Evolutionary conservation across 768 basidiomycete species (phyloP).

Genomic region (Suillus lakei): DNA sequence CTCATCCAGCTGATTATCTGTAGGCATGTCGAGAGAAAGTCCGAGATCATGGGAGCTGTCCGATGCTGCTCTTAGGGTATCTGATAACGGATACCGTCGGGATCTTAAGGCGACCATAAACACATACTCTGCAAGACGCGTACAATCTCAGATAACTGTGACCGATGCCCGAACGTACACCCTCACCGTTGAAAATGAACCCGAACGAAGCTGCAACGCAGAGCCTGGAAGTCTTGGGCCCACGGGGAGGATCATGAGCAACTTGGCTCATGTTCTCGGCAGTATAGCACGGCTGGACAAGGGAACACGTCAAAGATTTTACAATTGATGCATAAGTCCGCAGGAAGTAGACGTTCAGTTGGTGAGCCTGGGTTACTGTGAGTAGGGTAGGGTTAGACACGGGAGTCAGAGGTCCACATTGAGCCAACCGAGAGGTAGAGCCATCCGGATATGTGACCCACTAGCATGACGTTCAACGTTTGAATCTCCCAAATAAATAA

Average conservation of each 20-base stretch:
- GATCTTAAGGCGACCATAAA: constrained; percentile 70
- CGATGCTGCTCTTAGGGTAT: constrained; percentile 28
- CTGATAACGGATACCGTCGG: constrained; percentile 48
- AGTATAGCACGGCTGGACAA: constrained; percentile 46
- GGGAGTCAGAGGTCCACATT: constrained; percentile 59
- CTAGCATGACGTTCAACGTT: constrained; percentile 37
- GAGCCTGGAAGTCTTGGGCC: constrained; percentile 45
- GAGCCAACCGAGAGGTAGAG: constrained; percentile 58
- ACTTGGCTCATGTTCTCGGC: constrained; percentile 39
- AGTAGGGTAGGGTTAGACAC: constrained; percentile 59
- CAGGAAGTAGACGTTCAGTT: constrained; percentile 57
- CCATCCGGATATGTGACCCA: constrained; percentile 55
- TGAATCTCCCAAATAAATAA: background rate
- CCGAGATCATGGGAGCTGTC: constrained; percentile 49
- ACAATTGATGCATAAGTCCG: constrained; percentile 49
- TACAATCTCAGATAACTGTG: constrained; percentile 7
- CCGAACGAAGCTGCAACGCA: constrained; percentile 67
- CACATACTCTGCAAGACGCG: constrained; percentile 48
- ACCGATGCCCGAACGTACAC: background rate
- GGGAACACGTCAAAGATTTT: constrained; percentile 53
- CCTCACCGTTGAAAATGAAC: constrained; percentile 60
- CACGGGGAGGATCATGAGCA: constrained; percentile 32
- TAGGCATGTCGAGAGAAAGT: constrained; percentile 30
- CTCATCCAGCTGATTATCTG: constrained; percentile 26
- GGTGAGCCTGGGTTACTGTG: constrained; percentile 68